Conservation (phyloP, 331 rosid species). For the Ulmus americana region DNA sequence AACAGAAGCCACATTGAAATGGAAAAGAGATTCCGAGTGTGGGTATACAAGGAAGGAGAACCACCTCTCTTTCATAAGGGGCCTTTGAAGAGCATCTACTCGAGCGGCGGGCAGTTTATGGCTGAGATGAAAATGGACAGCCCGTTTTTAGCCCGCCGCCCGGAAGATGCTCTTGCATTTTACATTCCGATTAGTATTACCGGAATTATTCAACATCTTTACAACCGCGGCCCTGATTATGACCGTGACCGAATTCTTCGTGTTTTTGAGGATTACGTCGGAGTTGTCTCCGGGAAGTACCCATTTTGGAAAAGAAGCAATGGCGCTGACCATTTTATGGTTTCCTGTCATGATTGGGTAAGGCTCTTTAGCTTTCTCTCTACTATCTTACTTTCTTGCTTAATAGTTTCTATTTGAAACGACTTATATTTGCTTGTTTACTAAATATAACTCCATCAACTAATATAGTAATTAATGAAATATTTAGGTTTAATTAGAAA, state of each 20-base stretch:
- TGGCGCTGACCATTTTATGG: slow-evolving; percentile 54
- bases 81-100: slow-evolving; percentile 54
- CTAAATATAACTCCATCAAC: too few relatives aligned
- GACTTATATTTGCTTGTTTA: not conserved
- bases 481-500: too few relatives aligned
- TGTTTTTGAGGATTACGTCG: slow-evolving; percentile 40
- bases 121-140: slow-evolving; percentile 44
- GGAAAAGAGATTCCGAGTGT: slow-evolving; percentile 46
- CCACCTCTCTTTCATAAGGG: slow-evolving; percentile 51
- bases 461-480: too few relatives aligned
- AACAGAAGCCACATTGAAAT: slow-evolving; percentile 47
- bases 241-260: slow-evolving; percentile 26
- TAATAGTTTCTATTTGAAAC: not conserved
- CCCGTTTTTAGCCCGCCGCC: slow-evolving; percentile 31
- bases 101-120: slow-evolving; percentile 53
- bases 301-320: slow-evolving; percentile 40
- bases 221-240: slow-evolving; percentile 19
- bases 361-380: not conserved
- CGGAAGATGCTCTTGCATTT: slow-evolving; percentile 35
- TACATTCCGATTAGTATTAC: slow-evolving; percentile 49
- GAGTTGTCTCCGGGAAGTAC: slow-evolving; percentile 33
- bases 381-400: not conserved
- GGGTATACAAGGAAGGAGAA: slow-evolving; percentile 60
- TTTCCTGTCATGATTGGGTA: slow-evolving; percentile 73
- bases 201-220: slow-evolving; percentile 33